A percentile compares a stretch with the other conserved stretches of the same genome.
Conservation (phyloP, 2,329 filamentous ascomycete species). For the Nemania serpens region DNA sequence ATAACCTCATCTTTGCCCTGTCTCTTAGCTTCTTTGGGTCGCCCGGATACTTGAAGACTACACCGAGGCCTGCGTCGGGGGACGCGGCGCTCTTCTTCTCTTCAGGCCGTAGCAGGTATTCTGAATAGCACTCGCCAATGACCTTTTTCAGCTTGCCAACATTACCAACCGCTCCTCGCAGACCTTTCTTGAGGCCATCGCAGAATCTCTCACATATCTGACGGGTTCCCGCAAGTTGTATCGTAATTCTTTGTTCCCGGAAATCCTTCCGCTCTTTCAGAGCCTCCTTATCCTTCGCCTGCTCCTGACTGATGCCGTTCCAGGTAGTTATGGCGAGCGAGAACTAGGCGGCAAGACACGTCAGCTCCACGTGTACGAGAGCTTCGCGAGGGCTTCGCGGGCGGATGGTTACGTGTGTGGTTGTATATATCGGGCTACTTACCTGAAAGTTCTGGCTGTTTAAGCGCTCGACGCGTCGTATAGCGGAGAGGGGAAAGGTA, state of each 20-base stretch:
- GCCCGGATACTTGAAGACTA: conserved; percentile 91
- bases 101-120: conserved; percentile 72
- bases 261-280: conserved; percentile 48
- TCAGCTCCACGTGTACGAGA: background rate
- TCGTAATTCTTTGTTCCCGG: conserved; percentile 81
- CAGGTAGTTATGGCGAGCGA: conserved; percentile 93
- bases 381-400: background rate
- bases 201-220: conserved; percentile 94
- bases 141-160: conserved; percentile 84
- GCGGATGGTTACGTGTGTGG: background rate
- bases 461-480: conserved; percentile 87
- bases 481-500: conserved; percentile 88
- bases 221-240: conserved; percentile 87
- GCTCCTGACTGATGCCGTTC: conserved; percentile 72
- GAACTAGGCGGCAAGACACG: conserved; percentile 62
- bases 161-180: conserved; percentile 85
- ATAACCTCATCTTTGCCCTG: conserved; percentile 94
- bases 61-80: conserved; percentile 92
- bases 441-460: conserved; percentile 88
- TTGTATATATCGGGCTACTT: conserved; percentile 25
- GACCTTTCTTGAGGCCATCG: conserved; percentile 88
- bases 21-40: conserved; percentile 93
- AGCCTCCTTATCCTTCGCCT: conserved; percentile 48
- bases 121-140: conserved; percentile 85
- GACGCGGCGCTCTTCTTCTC: conserved; percentile 66